Base-by-base conservation (phyloP, 2,329 filamentous ascomycete species). In the Scedosporium minutisporum region DNA sequence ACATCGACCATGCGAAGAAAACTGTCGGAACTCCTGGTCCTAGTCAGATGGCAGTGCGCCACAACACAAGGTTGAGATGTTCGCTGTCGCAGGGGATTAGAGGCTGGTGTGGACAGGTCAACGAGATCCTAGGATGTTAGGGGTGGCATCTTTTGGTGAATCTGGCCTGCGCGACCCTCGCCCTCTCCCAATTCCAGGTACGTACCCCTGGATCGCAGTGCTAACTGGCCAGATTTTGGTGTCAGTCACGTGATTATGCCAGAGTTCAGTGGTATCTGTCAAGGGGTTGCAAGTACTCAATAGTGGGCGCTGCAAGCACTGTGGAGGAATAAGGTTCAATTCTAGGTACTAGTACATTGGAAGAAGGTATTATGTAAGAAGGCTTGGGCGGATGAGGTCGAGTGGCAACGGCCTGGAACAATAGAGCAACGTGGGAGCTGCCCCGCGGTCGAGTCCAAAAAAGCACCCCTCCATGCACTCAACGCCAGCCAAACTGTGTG, bases 61-160 rank as follows among this genome's bases (percentile, higher is more conserved):
- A 51, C 60, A 38, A 23, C 60, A 38, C 48, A 38, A 51, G 44
- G 51, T 41, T 16, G 46, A 42, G 60, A 57, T 55, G 48, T 38
- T 55, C 48, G 42, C 29, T 38, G 48, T 61, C 48, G 48, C 60
- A 27, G 46, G 46, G 51, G 51, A 23, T 41, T 29, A 16, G 60
- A 61, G 60, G 46, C 60, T 29, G 60, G 57, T 59, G 60, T 61
- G 60, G 60, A 61, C 60, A 61, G 48, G 46, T 29, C 60, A 61
- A 51, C 60, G 46, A 38, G 10, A 41, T 46, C 3, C 16, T 3
- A 51, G 16, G 16, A 27, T n/a, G 42, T 48, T 48, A 48, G 44
- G 44, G 44, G 38, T 27, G 48, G 46, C 23, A 18, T 33, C 42
- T 53, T 61, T 48, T 61, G 59, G 60, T 61, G 60, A 61, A 61